Percentiles rank a stretch among this genome's conserved stretches.
phyloP scores from a whole-genome alignment of 371 early-diverging fungal genomes.

The Mortierella sp. region DNA sequence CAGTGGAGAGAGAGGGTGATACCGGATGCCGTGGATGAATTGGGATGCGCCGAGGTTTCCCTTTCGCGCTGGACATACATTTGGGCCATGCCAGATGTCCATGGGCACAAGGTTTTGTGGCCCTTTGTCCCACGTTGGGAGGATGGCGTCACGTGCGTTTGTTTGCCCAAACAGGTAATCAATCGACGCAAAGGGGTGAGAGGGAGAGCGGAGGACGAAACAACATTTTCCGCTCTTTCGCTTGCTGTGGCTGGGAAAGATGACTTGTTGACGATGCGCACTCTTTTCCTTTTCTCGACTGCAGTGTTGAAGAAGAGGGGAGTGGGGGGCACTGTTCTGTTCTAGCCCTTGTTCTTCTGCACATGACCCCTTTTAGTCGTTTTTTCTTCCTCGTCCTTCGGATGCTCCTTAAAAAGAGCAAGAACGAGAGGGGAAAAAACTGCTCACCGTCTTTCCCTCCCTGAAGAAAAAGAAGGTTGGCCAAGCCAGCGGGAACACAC shows the following conservation, averaged over 20 bases:
- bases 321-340: background rate
- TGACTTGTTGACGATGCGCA: no score
- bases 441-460: slow-evolving; percentile 1
- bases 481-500: background rate
- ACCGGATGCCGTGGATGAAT: no score
- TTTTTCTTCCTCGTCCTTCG: no score
- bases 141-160: background rate
- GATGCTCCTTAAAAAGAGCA: background rate
- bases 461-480: background rate
- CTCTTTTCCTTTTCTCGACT: background rate
- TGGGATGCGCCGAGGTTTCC: no score
- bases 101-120: background rate
- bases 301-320: background rate
- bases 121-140: background rate
- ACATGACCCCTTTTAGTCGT: background rate
- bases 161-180: slow-evolving; percentile 23
- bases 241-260: no score
- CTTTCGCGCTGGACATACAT: no score
- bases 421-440: background rate
- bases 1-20: no score
- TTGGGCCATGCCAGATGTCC: no score
- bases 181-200: background rate
- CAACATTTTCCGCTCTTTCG: background rate
- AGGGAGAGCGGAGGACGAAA: background rate
- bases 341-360: background rate